phyloP scores from a whole-genome alignment of 2,329 filamentous ascomycete species.

The Botrytis tulipae region DNA sequence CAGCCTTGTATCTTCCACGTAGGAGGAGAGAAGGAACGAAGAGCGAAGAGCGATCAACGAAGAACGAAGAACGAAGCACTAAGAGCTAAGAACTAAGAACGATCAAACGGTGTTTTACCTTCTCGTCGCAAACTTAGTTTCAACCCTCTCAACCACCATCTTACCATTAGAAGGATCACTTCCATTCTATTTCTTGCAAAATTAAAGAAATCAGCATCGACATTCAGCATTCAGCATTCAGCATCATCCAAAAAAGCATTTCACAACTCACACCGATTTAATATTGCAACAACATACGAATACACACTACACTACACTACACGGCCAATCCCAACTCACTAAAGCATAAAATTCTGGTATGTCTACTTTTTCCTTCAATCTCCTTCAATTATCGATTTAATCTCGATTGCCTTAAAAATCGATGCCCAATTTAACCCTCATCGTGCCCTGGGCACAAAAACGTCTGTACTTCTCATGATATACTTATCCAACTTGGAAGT shows the following conservation, averaged over 20 bases:
- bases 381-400: constrained; percentile 1
- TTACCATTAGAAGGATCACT: background rate
- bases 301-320: background rate
- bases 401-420: background rate
- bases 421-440: constrained; percentile 14
- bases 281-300: constrained; percentile 7
- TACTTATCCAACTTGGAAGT: constrained; percentile 9
- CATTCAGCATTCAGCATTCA: background rate
- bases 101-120: background rate
- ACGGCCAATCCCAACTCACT: background rate
- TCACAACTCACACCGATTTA: background rate
- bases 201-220: background rate
- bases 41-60: background rate
- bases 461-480: constrained; percentile 15
- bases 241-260: constrained; percentile 1
- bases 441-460: constrained; percentile 20
- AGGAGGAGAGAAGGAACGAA: background rate
- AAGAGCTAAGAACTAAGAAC: background rate
- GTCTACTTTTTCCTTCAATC: constrained; percentile 19
- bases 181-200: too few species aligned
- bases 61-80: background rate
- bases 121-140: constrained; percentile 7
- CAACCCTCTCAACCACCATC: background rate
- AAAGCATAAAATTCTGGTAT: constrained; percentile 23
- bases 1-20: background rate